Conservation (phyloP, 2,329 filamentous ascomycete species). For the Ophiocordyceps camponoti-floridani region DNA sequence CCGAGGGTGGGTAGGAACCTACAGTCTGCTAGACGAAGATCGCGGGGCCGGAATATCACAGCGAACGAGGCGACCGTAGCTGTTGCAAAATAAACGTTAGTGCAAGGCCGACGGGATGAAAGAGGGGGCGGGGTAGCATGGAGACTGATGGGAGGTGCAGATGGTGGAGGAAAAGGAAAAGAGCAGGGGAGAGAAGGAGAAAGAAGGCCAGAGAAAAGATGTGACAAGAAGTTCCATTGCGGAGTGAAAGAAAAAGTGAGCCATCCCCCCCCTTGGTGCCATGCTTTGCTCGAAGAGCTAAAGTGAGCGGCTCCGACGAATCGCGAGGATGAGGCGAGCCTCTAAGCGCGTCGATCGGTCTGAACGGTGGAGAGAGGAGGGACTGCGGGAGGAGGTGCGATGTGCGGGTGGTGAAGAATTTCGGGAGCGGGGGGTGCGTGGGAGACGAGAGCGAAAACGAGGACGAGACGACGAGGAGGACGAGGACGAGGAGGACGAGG, state of each 20-base stretch:
- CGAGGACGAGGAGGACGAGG: slow-evolving; percentile 9
- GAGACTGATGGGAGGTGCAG: background rate
- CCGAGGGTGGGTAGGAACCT: slow-evolving; percentile 25
- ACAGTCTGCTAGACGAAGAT: slow-evolving; percentile 89
- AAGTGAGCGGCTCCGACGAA: slow-evolving; percentile 9
- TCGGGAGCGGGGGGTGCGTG: background rate
- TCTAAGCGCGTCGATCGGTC: slow-evolving; percentile 11
- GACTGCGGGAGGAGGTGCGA: slow-evolving; percentile 5
- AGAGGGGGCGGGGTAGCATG: background rate
- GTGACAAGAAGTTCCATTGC: background rate
- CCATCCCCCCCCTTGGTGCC: slow-evolving; percentile 2
- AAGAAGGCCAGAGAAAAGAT: background rate
- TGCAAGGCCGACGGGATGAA: slow-evolving; percentile 15
- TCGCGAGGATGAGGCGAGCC: slow-evolving; percentile 8
- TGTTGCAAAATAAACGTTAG: slow-evolving; percentile 28
- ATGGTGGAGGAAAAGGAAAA: background rate
- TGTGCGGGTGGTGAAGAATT: background rate
- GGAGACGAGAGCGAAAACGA: slow-evolving; percentile 4
- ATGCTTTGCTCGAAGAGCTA: slow-evolving; percentile 3
- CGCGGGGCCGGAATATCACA: slow-evolving; percentile 96
- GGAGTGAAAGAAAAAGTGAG: background rate
- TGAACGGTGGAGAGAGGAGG: slow-evolving; percentile 6
- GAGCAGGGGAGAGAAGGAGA: background rate
- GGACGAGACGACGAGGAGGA: slow-evolving; percentile 2
- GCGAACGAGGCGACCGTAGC: slow-evolving; percentile 92